Evolutionary conservation across 2,329 filamentous ascomycete species (phyloP).

Genomic region (Metarhizium rileyi): DNA sequence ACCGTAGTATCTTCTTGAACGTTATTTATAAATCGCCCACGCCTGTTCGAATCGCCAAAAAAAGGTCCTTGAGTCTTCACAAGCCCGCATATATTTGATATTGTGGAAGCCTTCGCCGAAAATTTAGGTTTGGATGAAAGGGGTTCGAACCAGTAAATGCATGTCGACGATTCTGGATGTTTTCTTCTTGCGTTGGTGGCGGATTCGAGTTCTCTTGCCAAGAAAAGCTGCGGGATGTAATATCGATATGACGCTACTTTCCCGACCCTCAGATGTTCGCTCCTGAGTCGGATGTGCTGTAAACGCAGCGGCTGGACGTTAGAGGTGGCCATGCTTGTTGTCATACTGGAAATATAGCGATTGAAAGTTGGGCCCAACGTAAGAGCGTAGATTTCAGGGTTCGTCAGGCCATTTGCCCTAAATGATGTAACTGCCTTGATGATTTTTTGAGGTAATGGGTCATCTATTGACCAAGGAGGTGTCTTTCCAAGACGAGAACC

Average conservation of each 20-base stretch:
- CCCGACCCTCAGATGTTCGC: conserved; percentile 25
- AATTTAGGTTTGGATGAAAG: neutral
- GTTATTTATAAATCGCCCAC: neutral
- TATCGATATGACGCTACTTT: conserved; percentile 28
- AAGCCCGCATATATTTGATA: conserved; percentile 2
- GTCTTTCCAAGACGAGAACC: conserved; percentile 10
- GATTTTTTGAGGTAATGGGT: conserved; percentile 23
- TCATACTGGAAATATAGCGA: conserved; percentile 27
- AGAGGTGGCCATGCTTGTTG: conserved; percentile 22
- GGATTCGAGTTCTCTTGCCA: neutral
- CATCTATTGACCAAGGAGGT: conserved; percentile 24
- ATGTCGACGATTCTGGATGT: conserved; percentile 2
- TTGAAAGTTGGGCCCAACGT: conserved; percentile 27
- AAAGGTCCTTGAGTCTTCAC: neutral
- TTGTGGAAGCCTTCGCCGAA: neutral
- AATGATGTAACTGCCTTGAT: conserved; percentile 19
- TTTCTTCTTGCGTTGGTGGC: neutral
- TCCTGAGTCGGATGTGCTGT: conserved; percentile 24
- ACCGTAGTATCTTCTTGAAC: neutral
- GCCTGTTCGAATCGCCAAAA: neutral
- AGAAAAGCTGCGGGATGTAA: conserved; percentile 9
- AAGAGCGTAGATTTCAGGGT: conserved; percentile 26
- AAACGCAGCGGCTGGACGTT: conserved; percentile 23
- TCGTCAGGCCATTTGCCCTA: conserved; percentile 22
- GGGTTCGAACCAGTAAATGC: conserved; percentile 7